Percentiles rank a stretch among this genome's conserved stretches.
Evolutionary conservation across 495 filamentous ascomycete species (phyloP).

Genomic region (Aspergillus sclerotioniger): DNA sequence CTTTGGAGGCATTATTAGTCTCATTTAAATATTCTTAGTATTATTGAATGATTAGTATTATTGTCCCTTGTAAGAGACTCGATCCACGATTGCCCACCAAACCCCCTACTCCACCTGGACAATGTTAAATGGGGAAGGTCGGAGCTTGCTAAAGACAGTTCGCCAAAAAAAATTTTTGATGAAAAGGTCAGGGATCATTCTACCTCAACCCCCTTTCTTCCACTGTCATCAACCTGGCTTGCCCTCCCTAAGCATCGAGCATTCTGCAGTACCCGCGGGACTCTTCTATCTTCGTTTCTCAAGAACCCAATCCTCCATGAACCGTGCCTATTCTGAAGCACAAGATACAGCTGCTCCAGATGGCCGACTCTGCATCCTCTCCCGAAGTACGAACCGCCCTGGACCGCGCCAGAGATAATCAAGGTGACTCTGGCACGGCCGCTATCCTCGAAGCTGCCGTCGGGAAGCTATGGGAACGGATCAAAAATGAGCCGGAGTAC

Average conservation of each 20-base stretch:
- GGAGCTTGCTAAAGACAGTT: slow-evolving; percentile 7
- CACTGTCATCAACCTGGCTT: background rate
- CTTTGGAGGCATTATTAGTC: background rate
- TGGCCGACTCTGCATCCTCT: slow-evolving; percentile 27
- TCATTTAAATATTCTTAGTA: background rate
- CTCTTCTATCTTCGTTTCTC: background rate
- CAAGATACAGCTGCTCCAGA: slow-evolving; percentile 5
- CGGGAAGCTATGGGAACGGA: slow-evolving; percentile 57
- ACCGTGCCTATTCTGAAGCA: background rate
- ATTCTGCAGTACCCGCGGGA: background rate
- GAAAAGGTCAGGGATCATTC: slow-evolving; percentile 1
- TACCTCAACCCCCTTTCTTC: background rate
- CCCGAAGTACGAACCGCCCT: slow-evolving; percentile 47
- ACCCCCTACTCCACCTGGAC: slow-evolving; percentile 6
- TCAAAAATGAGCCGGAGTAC: slow-evolving; percentile 61
- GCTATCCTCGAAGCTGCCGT: slow-evolving; percentile 57
- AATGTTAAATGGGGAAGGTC: slow-evolving; percentile 4
- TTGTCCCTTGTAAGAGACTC: slow-evolving; percentile 22
- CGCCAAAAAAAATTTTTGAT: background rate
- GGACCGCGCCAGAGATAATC: slow-evolving; percentile 63
- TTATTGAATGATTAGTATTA: background rate
- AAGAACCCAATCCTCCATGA: too few relatives aligned
- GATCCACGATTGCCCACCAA: slow-evolving; percentile 23
- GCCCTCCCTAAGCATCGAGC: background rate
- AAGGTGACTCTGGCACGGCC: slow-evolving; percentile 50